Percentiles rank a stretch among this genome's conserved stretches.
These are phyloP conservation scores for Colletotrichum lindemuthianum DNA, from an alignment of 2,329 filamentous ascomycete genomes.

Conservation along the genomic window DNA sequence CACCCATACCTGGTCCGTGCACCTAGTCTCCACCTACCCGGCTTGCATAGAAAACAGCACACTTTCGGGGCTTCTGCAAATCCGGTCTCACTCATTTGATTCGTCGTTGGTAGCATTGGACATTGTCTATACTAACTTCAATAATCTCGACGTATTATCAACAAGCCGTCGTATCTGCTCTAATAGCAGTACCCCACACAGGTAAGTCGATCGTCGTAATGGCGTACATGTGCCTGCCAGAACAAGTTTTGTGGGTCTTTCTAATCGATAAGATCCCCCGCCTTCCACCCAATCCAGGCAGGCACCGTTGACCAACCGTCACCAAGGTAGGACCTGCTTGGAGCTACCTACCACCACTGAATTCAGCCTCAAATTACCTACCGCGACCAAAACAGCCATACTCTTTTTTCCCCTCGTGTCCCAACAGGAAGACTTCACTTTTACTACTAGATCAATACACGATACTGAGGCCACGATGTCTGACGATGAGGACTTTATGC, in stretches of 20 bases:
- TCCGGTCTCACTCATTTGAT: too few species aligned
- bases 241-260: slow-evolving; percentile 3
- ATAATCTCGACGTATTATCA: too few species aligned
- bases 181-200: too few species aligned
- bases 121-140: too few species aligned
- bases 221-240: too few species aligned
- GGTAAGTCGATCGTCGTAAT: too few species aligned
- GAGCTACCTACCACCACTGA: not conserved
- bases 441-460: not conserved
- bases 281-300: slow-evolving; percentile 1
- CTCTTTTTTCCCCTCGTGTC: not conserved
- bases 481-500: slow-evolving; percentile 62
- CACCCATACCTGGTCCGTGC: too few species aligned
- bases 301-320: not conserved
- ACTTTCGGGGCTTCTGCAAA: too few species aligned
- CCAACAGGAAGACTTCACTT: not conserved
- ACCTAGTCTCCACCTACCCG: too few species aligned
- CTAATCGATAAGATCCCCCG: slow-evolving; percentile 37
- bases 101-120: too few species aligned
- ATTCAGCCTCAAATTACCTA: not conserved
- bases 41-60: too few species aligned
- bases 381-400: not conserved
- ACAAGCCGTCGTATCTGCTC: too few species aligned
- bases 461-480: slow-evolving; percentile 51
- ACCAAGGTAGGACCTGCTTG: slow-evolving; percentile 21